Conservation (phyloP, 2,329 filamentous ascomycete species). For the Colletotrichum eremochloae region DNA sequence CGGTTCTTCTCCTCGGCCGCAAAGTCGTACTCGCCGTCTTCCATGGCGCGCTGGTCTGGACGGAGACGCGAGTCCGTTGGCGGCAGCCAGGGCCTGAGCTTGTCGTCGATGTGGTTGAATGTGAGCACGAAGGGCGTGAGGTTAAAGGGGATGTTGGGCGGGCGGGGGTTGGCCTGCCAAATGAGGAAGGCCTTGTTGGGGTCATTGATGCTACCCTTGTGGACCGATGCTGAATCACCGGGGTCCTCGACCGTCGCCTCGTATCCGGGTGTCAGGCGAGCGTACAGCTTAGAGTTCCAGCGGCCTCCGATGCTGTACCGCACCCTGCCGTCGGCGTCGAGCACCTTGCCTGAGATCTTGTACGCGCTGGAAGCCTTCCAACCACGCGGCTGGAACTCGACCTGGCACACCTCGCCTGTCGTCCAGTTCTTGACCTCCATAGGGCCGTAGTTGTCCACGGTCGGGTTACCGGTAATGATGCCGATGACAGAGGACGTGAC, state of each 20-base stretch:
- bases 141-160: slow-evolving; percentile 92
- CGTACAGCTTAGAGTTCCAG: slow-evolving; percentile 98
- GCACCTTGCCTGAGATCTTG: slow-evolving; percentile 87
- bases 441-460: slow-evolving; percentile 96
- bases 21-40: slow-evolving; percentile 96
- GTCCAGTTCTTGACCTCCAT: slow-evolving; percentile 99
- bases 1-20: slow-evolving; percentile 95
- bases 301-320: slow-evolving; percentile 91
- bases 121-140: slow-evolving; percentile 96
- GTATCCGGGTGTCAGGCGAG: slow-evolving; percentile 90
- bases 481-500: slow-evolving; percentile 97
- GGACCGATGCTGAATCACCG: slow-evolving; percentile 55
- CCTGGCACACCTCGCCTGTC: slow-evolving; percentile 87
- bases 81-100: slow-evolving; percentile 80
- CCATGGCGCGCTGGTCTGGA: slow-evolving; percentile 97
- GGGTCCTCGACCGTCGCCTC: slow-evolving; percentile 79
- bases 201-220: slow-evolving; percentile 69
- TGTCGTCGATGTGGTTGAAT: slow-evolving; percentile 91
- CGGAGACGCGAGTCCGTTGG: slow-evolving; percentile 94
- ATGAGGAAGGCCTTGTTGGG: slow-evolving; percentile 87
- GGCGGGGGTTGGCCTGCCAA: slow-evolving; percentile 89
- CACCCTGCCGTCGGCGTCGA: slow-evolving; percentile 83
- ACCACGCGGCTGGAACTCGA: slow-evolving; percentile 95
- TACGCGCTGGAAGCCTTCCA: slow-evolving; percentile 97
- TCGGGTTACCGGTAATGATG: slow-evolving; percentile 96